A percentile compares a stretch with the other conserved stretches of the same genome.
phyloP scores from a whole-genome alignment of 2,329 filamentous ascomycete species.

The Helotiales sp. region DNA sequence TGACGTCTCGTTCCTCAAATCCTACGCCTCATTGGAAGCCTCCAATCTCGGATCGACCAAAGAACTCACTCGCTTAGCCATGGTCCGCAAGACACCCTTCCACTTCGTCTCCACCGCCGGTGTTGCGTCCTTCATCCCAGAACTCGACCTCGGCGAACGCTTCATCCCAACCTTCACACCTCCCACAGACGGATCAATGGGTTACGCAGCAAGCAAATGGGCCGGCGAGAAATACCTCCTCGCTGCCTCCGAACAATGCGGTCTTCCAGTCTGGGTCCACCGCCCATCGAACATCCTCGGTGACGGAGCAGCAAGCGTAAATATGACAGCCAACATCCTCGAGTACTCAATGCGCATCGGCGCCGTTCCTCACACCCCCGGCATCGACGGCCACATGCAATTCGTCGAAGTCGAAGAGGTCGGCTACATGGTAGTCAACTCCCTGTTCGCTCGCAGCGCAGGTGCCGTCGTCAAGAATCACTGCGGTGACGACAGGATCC shows the following conservation, averaged over 20 bases:
- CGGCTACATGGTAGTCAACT: conserved; percentile 23
- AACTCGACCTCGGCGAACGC: conserved; percentile 15
- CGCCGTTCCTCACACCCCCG: conserved; percentile 20
- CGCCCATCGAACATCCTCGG: conserved; percentile 26
- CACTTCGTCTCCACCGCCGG: conserved; percentile 46
- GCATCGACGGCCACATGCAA: conserved; percentile 24
- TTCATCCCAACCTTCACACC: conserved; percentile 18
- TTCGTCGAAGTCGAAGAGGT: conserved; percentile 26
- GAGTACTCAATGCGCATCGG: conserved; percentile 24
- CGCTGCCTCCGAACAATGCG: conserved; percentile 20
- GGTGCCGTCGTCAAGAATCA: conserved; percentile 23
- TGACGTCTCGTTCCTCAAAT: conserved; percentile 47
- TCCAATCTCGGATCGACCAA: conserved; percentile 47
- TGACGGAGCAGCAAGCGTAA: conserved; percentile 18
- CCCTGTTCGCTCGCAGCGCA: conserved; percentile 18
- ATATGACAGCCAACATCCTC: conserved; percentile 27
- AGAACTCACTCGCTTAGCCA: conserved; percentile 43
- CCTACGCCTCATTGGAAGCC: conserved; percentile 44
- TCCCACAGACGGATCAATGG: conserved; percentile 29
- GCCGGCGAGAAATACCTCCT: conserved; percentile 44
- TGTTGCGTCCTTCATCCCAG: conserved; percentile 18
- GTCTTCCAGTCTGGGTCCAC: conserved; percentile 26
- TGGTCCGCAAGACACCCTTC: conserved; percentile 42
- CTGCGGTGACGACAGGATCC: conserved; percentile 21
- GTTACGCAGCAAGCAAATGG: conserved; percentile 46